phyloP scores from a whole-genome alignment of 2,329 filamentous ascomycete genomes.

The Thielaviopsis punctulata region DNA sequence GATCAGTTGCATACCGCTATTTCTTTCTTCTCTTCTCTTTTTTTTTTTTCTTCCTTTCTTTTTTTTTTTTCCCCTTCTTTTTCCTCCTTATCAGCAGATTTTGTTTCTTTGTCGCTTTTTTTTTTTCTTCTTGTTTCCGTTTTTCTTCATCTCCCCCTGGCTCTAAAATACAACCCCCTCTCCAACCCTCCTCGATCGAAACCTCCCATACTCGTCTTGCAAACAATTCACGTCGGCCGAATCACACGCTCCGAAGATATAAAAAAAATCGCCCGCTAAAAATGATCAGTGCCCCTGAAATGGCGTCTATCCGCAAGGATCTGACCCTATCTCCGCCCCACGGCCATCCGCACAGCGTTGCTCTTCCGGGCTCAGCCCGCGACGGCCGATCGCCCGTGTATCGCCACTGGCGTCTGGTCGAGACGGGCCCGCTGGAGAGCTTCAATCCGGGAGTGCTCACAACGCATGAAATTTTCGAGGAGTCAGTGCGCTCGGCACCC shows the following conservation, averaged over 20 bases:
- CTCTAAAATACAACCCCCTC: conserved; percentile 1
- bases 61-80: neutral
- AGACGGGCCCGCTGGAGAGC: conserved; percentile 53
- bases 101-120: too few species aligned
- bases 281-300: conserved; percentile 1
- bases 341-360: conserved; percentile 60
- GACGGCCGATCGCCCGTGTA: conserved; percentile 63
- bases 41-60: neutral
- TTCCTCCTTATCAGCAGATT: neutral
- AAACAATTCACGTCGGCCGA: too few species aligned
- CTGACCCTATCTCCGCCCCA: conserved; percentile 46
- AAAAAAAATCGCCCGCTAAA: too few species aligned
- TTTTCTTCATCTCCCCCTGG: neutral
- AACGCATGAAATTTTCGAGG: conserved; percentile 67
- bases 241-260: too few species aligned
- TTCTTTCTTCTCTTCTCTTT: neutral
- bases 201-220: too few species aligned
- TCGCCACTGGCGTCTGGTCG: conserved; percentile 61
- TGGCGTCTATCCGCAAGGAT: conserved; percentile 20
- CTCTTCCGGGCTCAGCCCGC: conserved; percentile 56
- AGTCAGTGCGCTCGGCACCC: conserved; percentile 41
- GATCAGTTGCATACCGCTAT: neutral
- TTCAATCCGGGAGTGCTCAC: conserved; percentile 56
- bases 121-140: neutral
- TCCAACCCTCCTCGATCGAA: neutral